Conservation (phyloP, 306 rosid species). For the Cicer judaicum region DNA sequence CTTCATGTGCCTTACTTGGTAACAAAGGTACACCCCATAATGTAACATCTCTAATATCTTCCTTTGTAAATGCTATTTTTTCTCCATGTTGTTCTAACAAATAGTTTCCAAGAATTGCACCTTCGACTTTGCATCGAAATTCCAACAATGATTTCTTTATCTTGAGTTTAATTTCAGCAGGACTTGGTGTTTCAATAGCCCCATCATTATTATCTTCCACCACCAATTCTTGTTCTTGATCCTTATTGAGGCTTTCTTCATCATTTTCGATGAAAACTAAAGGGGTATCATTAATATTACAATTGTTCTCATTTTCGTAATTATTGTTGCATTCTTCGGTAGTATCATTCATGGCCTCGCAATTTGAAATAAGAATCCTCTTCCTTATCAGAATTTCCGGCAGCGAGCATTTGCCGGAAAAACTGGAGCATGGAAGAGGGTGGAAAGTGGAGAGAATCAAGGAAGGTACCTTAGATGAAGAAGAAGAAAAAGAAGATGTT, state of each 20-base stretch:
- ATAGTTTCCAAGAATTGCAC: constrained; percentile 68
- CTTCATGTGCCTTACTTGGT: constrained; percentile 80
- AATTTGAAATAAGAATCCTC: not conserved
- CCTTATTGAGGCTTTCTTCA: not conserved
- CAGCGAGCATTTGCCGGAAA: constrained; percentile 41
- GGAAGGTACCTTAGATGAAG: not conserved
- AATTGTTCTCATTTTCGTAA: constrained; percentile 15
- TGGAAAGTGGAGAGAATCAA: not conserved
- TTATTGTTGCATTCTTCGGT: constrained; percentile 16
- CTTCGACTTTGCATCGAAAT: constrained; percentile 69
- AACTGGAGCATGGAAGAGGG: constrained; percentile 11
- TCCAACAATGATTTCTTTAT: constrained; percentile 62
- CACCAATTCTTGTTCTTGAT: constrained; percentile 25
- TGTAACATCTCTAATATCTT: constrained; percentile 50
- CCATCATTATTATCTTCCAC: not conserved
- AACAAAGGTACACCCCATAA: constrained; percentile 87
- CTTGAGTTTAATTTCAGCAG: constrained; percentile 51
- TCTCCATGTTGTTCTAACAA: constrained; percentile 39
- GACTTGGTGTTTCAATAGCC: constrained; percentile 2
- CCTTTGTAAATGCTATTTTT: constrained; percentile 33
- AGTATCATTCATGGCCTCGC: constrained; percentile 1
- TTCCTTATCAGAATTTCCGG: constrained; percentile 42
- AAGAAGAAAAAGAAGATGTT: not conserved
- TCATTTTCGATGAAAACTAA: constrained; percentile 25
- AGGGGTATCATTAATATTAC: not conserved